These are phyloP conservation scores for Arachnomyces sp. DNA, from an alignment of 2,329 filamentous ascomycete species.

Conservation along the genomic window DNA sequence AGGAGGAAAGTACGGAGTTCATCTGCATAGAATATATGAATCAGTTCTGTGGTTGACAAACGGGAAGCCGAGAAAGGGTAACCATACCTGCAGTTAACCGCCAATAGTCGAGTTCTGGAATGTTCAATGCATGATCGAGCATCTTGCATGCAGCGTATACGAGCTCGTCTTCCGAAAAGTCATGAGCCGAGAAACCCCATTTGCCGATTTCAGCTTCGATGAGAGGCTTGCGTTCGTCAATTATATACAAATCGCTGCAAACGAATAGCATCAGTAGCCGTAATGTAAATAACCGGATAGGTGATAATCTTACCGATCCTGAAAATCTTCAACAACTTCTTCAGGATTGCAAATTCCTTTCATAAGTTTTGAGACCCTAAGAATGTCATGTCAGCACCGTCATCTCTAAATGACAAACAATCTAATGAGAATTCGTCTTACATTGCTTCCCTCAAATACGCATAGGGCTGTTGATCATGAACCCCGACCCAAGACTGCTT, in stretches of 20 bases:
- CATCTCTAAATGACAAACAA: slow-evolving; percentile 4
- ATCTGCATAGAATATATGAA: slow-evolving; percentile 41
- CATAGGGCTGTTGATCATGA: slow-evolving; percentile 74
- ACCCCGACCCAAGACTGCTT: slow-evolving; percentile 91
- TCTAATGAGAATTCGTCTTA: too few relatives aligned
- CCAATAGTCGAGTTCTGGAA: slow-evolving; percentile 76
- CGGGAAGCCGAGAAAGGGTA: slow-evolving; percentile 1
- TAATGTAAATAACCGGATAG: slow-evolving; percentile 3
- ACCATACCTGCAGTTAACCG: slow-evolving; percentile 64
- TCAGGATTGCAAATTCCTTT: slow-evolving; percentile 72
- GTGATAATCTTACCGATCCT: slow-evolving; percentile 43
- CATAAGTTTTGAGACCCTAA: slow-evolving; percentile 72
- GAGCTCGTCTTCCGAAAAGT: slow-evolving; percentile 83
- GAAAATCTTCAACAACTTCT: slow-evolving; percentile 54
- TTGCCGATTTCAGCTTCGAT: slow-evolving; percentile 63
- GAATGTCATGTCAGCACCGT: slow-evolving; percentile 6
- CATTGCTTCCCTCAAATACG: slow-evolving; percentile 87
- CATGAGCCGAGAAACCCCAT: slow-evolving; percentile 86
- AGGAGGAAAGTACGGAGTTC: slow-evolving; percentile 78
- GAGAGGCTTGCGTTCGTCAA: slow-evolving; percentile 53
- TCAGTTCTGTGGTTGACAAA: slow-evolving; percentile 13
- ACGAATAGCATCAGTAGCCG: slow-evolving; percentile 12
- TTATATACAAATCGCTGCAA: slow-evolving; percentile 56
- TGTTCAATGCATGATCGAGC: slow-evolving; percentile 75
- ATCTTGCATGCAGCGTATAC: slow-evolving; percentile 78